Conservation (phyloP, 257 asterid species). For the Solanum bukasovii region DNA sequence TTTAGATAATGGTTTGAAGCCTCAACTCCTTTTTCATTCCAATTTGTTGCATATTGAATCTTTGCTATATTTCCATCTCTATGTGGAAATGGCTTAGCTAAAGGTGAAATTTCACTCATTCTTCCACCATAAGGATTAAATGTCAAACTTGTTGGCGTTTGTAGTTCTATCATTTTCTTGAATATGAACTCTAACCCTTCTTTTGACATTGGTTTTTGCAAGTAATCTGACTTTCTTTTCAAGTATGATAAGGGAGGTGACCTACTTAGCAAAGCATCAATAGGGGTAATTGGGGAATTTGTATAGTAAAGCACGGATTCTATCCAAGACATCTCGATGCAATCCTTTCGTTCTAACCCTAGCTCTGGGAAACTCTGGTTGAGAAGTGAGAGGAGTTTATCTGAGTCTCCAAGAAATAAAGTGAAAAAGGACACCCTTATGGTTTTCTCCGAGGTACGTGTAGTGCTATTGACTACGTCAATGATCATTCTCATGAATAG, state of each 20-base stretch:
- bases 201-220: constrained; percentile 28
- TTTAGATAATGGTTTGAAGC: constrained; percentile 15
- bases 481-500: neutral
- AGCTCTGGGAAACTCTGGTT: neutral
- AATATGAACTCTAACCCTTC: constrained; percentile 17
- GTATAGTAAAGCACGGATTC: neutral
- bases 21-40: constrained; percentile 33
- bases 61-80: constrained; percentile 49
- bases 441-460: neutral
- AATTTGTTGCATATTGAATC: constrained; percentile 33
- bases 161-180: constrained; percentile 12
- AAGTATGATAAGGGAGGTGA: constrained; percentile 20
- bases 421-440: neutral
- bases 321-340: constrained; percentile 3
- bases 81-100: constrained; percentile 51
- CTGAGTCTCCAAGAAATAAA: neutral
- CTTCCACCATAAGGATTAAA: constrained; percentile 52
- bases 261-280: constrained; percentile 8
- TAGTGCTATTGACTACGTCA: neutral
- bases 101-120: constrained; percentile 32
- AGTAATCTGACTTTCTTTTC: constrained; percentile 58
- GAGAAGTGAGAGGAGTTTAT: neutral
- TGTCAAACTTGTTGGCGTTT: constrained; percentile 12
- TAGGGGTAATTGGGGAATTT: constrained; percentile 22
- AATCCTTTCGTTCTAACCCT: neutral